phyloP scores from a whole-genome alignment of 2,329 filamentous ascomycete species.

The Exophiala bonariae region DNA sequence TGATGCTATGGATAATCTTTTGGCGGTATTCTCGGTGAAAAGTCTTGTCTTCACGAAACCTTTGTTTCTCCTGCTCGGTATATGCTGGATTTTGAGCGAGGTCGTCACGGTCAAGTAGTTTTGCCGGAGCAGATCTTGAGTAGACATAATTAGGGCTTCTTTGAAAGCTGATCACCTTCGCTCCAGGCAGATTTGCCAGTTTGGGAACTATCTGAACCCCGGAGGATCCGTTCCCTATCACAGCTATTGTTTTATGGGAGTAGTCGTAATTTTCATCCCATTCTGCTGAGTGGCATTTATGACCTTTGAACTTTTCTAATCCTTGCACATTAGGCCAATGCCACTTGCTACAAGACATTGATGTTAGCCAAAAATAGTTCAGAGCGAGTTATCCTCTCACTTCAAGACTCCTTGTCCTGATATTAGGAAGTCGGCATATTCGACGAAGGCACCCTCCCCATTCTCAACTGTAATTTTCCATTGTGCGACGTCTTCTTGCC shows the following conservation, averaged over 20 bases:
- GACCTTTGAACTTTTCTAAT: background rate
- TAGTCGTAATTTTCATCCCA: constrained; percentile 1
- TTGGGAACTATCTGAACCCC: background rate
- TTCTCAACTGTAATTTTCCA: constrained; percentile 52
- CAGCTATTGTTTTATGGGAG: background rate
- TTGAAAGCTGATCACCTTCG: constrained; percentile 2
- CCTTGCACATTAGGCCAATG: background rate
- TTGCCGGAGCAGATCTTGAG: background rate
- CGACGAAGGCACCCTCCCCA: background rate
- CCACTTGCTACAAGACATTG: background rate
- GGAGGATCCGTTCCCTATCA: constrained; percentile 1
- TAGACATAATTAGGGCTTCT: constrained; percentile 4
- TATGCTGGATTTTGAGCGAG: background rate
- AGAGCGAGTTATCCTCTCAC: background rate
- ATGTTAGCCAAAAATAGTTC: background rate
- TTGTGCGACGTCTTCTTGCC: constrained; percentile 52
- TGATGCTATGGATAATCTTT: constrained; percentile 2
- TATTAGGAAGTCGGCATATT: constrained; percentile 2
- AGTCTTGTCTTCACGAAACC: constrained; percentile 1
- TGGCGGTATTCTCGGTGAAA: constrained; percentile 1
- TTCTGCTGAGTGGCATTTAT: constrained; percentile 1
- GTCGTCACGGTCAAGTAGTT: background rate
- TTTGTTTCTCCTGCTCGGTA: background rate
- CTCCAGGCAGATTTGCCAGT: background rate
- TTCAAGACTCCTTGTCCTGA: background rate